These are phyloP conservation scores for Vanrija pseudolonga DNA, from an alignment of 1,284 basidiomycete species.

Conservation along the genomic window DNA sequence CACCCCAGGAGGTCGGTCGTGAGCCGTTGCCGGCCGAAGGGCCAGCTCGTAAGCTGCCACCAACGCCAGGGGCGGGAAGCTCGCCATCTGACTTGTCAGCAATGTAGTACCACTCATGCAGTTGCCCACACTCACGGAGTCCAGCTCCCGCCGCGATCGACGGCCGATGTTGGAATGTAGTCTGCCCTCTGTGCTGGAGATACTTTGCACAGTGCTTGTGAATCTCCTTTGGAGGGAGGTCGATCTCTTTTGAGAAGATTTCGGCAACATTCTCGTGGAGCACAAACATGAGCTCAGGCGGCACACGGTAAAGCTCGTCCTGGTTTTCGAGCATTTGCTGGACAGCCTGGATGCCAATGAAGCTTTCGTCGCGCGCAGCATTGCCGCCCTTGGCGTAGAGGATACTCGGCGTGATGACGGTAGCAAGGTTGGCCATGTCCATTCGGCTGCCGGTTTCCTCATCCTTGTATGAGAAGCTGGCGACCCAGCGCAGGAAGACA, in stretches of 20 bases:
- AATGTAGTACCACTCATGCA: not conserved
- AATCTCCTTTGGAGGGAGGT: constrained; percentile 82
- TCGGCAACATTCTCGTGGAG: constrained; percentile 69
- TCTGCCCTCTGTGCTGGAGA: constrained; percentile 41
- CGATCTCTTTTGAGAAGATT: constrained; percentile 74
- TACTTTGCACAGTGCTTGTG: constrained; percentile 84
- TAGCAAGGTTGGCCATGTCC: constrained; percentile 95
- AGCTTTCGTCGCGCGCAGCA: constrained; percentile 87
- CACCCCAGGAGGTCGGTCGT: constrained; percentile 7
- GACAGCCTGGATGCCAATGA: constrained; percentile 81
- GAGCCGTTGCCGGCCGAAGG: constrained; percentile 1
- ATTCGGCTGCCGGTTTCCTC: constrained; percentile 98
- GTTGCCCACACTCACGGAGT: not conserved
- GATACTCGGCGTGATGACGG: constrained; percentile 95
- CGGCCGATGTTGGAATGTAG: not conserved
- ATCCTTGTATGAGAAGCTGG: constrained; percentile 96
- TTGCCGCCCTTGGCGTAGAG: constrained; percentile 80
- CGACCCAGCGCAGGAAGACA: constrained; percentile 99
- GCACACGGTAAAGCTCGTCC: constrained; percentile 88
- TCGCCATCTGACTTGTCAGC: not conserved
- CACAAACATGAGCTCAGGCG: constrained; percentile 75
- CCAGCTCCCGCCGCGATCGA: not conserved
- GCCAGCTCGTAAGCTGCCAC: not conserved
- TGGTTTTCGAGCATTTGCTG: constrained; percentile 84
- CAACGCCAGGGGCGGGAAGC: not conserved